phyloP scores from a whole-genome alignment of 2,329 filamentous ascomycete genomes.

The Pezicula rhizophila region DNA sequence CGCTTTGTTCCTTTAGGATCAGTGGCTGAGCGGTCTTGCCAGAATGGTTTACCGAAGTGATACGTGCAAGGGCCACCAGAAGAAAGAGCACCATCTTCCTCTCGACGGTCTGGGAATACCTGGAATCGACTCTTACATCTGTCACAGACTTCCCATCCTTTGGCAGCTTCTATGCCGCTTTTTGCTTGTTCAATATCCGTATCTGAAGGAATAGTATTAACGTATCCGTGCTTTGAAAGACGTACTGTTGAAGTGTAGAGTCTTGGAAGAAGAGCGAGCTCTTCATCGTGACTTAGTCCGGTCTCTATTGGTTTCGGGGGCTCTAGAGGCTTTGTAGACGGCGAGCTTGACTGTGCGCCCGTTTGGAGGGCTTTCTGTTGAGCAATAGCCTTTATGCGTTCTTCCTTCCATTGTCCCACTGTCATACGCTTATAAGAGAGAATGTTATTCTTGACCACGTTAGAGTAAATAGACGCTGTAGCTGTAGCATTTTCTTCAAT shows the following conservation, averaged over 20 bases:
- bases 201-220: slow-evolving; percentile 59
- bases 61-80: slow-evolving; percentile 73
- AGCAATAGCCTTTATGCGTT: slow-evolving; percentile 42
- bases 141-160: slow-evolving; percentile 83
- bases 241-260: slow-evolving; percentile 58
- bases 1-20: slow-evolving; percentile 44
- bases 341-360: slow-evolving; percentile 26
- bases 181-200: slow-evolving; percentile 61
- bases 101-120: slow-evolving; percentile 79
- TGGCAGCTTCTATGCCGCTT: slow-evolving; percentile 57
- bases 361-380: slow-evolving; percentile 24
- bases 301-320: slow-evolving; percentile 56
- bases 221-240: slow-evolving; percentile 69
- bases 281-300: slow-evolving; percentile 60
- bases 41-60: slow-evolving; percentile 69
- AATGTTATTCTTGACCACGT: slow-evolving; percentile 78
- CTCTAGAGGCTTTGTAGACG: slow-evolving; percentile 27
- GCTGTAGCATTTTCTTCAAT: slow-evolving; percentile 74
- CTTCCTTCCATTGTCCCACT: slow-evolving; percentile 63
- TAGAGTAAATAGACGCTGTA: slow-evolving; percentile 67
- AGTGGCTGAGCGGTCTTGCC: slow-evolving; percentile 43
- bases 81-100: slow-evolving; percentile 68
- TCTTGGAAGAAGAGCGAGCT: slow-evolving; percentile 57
- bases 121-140: slow-evolving; percentile 83
- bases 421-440: slow-evolving; percentile 71